phyloP scores from a whole-genome alignment of 352 stramenopile species.

The Globisporangium canariense region DNA sequence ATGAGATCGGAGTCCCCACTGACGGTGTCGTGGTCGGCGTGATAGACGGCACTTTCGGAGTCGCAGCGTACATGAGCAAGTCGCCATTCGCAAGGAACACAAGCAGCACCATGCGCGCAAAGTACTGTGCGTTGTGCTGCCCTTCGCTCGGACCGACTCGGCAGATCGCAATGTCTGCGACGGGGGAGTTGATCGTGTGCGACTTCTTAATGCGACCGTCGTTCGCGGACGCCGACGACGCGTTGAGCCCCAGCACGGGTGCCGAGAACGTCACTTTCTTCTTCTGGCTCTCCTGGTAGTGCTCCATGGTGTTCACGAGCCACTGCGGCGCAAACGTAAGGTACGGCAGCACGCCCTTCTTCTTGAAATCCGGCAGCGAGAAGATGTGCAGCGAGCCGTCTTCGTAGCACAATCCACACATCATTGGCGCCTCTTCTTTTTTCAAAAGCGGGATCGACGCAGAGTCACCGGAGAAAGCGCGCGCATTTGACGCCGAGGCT shows the following conservation, averaged over 20 bases:
- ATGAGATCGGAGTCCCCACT: conserved; percentile 24
- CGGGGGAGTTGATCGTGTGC: conserved; percentile 74
- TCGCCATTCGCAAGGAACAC: conserved; percentile 85
- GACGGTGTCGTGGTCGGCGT: conserved; percentile 10
- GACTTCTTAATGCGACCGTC: conserved; percentile 80
- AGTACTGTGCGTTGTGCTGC: conserved; percentile 65
- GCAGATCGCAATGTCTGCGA: conserved; percentile 82
- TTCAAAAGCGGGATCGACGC: conserved; percentile 50
- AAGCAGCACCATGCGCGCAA: conserved; percentile 76
- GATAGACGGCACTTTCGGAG: conserved; percentile 39
- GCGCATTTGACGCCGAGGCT: conserved; percentile 16
- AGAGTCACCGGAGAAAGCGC: neutral
- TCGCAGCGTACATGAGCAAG: conserved; percentile 72
- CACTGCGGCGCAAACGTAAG: conserved; percentile 77
- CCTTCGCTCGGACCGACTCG: conserved; percentile 75
- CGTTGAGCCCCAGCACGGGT: conserved; percentile 68
- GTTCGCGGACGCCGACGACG: conserved; percentile 61
- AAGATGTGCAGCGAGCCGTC: conserved; percentile 81
- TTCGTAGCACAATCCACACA: conserved; percentile 82
- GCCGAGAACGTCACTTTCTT: conserved; percentile 53
- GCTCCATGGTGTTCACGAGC: conserved; percentile 74
- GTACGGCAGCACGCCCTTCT: conserved; percentile 77
- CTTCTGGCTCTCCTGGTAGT: conserved; percentile 52
- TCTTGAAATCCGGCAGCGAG: conserved; percentile 79
- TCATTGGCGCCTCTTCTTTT: conserved; percentile 61